phyloP scores from a whole-genome alignment of 768 basidiomycete genomes.

The Melanogaster broomeanus region DNA sequence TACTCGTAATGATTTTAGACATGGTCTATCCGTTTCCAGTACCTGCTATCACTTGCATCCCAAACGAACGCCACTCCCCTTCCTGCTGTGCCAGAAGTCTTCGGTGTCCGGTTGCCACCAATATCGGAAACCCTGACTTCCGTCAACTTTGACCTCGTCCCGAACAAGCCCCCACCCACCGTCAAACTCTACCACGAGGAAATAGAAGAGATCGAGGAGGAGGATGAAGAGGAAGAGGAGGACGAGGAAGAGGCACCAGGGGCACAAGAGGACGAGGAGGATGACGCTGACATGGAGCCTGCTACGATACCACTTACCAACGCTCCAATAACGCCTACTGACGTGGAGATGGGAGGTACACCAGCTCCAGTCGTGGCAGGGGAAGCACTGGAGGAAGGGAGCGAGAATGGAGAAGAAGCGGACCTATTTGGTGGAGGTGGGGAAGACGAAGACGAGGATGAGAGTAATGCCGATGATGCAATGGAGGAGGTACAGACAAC shows the following conservation, averaged over 20 bases:
- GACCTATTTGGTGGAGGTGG: constrained; percentile 75
- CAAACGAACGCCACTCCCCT: constrained; percentile 82
- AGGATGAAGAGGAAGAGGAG: constrained; percentile 44
- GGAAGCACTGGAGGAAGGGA: constrained; percentile 58
- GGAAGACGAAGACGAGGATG: constrained; percentile 69
- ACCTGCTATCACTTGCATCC: constrained; percentile 75
- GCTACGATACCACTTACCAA: constrained; percentile 47
- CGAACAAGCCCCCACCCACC: constrained; percentile 80
- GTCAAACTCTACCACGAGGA: constrained; percentile 79
- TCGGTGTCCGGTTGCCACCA: constrained; percentile 81
- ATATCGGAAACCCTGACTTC: constrained; percentile 68
- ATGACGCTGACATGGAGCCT: constrained; percentile 70
- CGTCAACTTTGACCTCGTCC: constrained; percentile 85
- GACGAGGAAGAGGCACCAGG: constrained; percentile 28
- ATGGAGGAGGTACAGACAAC: constrained; percentile 77
- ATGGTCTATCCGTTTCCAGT: constrained; percentile 42
- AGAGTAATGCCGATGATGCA: constrained; percentile 53
- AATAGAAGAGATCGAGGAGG: constrained; percentile 77
- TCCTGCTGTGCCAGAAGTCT: constrained; percentile 85
- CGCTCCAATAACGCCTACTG: constrained; percentile 52
- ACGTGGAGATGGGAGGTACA: constrained; percentile 54
- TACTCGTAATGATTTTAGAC: not conserved
- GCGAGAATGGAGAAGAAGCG: constrained; percentile 71
- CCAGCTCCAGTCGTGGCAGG: constrained; percentile 34
- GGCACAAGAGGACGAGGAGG: constrained; percentile 55